Percentiles rank a stretch among this genome's conserved stretches.
Conservation (phyloP, 2,329 filamentous ascomycete genomes). For the Teratosphaeriaceae sp. region DNA sequence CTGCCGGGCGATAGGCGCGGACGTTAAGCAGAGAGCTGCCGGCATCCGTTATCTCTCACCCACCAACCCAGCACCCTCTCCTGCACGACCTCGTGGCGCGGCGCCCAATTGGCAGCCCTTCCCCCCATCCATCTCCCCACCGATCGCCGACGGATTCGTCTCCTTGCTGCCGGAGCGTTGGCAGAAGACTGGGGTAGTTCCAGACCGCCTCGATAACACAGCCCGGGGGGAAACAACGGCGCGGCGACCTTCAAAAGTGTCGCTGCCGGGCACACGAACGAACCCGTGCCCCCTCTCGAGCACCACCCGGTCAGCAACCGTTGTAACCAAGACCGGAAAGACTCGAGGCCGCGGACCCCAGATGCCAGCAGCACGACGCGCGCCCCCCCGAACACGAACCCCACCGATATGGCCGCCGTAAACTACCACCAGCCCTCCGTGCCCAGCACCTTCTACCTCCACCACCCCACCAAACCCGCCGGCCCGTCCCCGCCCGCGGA, state of each 20-base stretch:
- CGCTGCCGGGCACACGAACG: background rate
- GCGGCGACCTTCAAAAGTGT: background rate
- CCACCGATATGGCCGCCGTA: constrained; percentile 24
- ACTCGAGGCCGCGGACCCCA: too few relatives aligned
- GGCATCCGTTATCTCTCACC: constrained; percentile 9
- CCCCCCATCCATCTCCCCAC: constrained; percentile 5
- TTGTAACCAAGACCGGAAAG: too few relatives aligned
- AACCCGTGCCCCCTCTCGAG: background rate
- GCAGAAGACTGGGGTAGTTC: constrained; percentile 16
- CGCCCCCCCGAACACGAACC: too few relatives aligned
- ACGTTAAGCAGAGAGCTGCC: background rate
- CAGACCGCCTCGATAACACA: constrained; percentile 21
- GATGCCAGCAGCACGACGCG: too few relatives aligned
- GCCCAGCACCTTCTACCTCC: constrained; percentile 18
- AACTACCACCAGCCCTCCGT: constrained; percentile 14
- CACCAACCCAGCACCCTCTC: too few relatives aligned
- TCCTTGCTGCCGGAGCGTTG: constrained; percentile 19
- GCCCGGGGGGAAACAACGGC: too few relatives aligned
- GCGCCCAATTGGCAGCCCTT: constrained; percentile 6
- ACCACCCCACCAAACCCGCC: constrained; percentile 12
- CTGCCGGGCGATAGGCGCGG: constrained; percentile 9
- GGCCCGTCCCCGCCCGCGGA: constrained; percentile 25
- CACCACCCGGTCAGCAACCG: too few relatives aligned
- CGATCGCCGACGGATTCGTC: constrained; percentile 10
- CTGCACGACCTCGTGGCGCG: background rate